These are phyloP conservation scores for Coriolopsis trogii DNA, from an alignment of 1,284 basidiomycete species.

Conservation along the genomic window DNA sequence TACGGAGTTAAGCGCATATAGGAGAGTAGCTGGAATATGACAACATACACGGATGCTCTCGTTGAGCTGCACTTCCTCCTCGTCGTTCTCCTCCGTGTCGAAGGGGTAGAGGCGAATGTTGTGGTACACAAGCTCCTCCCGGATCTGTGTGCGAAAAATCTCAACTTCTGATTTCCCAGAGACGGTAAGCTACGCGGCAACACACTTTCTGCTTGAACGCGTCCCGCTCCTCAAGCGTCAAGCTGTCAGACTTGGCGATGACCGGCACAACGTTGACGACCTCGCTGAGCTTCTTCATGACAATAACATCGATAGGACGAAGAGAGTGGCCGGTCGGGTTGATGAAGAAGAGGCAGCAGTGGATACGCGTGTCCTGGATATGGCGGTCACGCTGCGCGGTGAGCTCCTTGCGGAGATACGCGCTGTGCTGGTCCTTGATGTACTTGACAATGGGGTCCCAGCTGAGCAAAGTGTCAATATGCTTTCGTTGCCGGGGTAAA, in stretches of 20 bases:
- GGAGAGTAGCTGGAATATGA: neutral
- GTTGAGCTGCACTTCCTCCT: slow-evolving; percentile 91
- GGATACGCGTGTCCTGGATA: slow-evolving; percentile 98
- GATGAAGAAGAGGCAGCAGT: slow-evolving; percentile 99
- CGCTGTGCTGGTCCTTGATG: slow-evolving; percentile 99
- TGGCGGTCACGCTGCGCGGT: slow-evolving; percentile 98
- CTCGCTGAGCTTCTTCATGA: slow-evolving; percentile 98
- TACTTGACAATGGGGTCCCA: slow-evolving; percentile 99
- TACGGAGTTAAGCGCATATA: too few relatives aligned
- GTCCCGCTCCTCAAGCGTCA: slow-evolving; percentile 93
- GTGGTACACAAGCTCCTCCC: slow-evolving; percentile 91
- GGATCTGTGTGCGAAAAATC: slow-evolving; percentile 58
- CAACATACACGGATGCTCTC: slow-evolving; percentile 82
- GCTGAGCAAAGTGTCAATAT: slow-evolving; percentile 43
- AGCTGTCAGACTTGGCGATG: slow-evolving; percentile 96
- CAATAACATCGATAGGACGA: slow-evolving; percentile 94
- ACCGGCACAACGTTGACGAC: slow-evolving; percentile 99
- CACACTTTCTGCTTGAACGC: slow-evolving; percentile 89
- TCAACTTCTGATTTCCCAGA: neutral
- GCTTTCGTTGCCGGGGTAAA: slow-evolving; percentile 8
- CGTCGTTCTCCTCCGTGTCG: slow-evolving; percentile 94
- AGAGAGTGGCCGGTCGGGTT: slow-evolving; percentile 94
- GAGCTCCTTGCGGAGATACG: slow-evolving; percentile 97
- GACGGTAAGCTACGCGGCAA: neutral
- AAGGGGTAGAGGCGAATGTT: slow-evolving; percentile 97